Percentiles rank a stretch among this genome's conserved stretches.
phyloP scores from a whole-genome alignment of 2,329 filamentous ascomycete species.

The Xylariaceae sp. region DNA sequence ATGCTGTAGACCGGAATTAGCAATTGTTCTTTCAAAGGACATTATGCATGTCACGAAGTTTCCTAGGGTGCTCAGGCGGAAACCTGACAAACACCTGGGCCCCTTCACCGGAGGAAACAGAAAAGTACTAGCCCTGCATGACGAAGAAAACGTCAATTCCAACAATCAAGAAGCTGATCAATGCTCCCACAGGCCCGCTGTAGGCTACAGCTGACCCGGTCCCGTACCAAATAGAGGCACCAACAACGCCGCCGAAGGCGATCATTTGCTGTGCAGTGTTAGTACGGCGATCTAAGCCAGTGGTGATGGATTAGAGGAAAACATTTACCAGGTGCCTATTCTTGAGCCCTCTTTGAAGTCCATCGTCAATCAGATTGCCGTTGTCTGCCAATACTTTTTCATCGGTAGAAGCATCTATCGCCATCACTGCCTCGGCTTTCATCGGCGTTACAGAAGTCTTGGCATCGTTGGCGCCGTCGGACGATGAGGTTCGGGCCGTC shows the following conservation, averaged over 20 bases:
- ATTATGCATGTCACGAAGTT: too few species aligned
- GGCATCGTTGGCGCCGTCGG: constrained; percentile 3
- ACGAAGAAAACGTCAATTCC: constrained; percentile 34
- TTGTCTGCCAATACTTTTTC: constrained; percentile 18
- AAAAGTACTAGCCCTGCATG: constrained; percentile 42
- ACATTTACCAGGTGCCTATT: constrained; percentile 26
- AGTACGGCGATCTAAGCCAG: not conserved
- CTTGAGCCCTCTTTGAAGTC: constrained; percentile 29
- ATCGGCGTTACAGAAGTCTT: constrained; percentile 11
- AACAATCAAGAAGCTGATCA: constrained; percentile 33
- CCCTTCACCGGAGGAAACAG: too few species aligned
- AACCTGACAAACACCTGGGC: too few species aligned
- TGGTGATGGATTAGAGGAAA: not conserved
- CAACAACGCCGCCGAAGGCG: constrained; percentile 29
- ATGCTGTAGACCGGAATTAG: too few species aligned
- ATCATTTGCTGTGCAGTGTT: constrained; percentile 27
- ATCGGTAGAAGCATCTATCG: constrained; percentile 1
- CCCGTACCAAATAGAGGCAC: constrained; percentile 29
- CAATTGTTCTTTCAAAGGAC: too few species aligned
- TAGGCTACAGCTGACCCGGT: constrained; percentile 31
- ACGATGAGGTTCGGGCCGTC: constrained; percentile 6
- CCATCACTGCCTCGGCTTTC: constrained; percentile 5
- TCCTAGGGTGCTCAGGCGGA: too few species aligned
- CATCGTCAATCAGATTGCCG: constrained; percentile 28
- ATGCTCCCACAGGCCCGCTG: constrained; percentile 31